Evolutionary conservation across 2,329 filamentous ascomycete genomes (phyloP).

Genomic region (Ophiocordyceps unilateralis): DNA sequence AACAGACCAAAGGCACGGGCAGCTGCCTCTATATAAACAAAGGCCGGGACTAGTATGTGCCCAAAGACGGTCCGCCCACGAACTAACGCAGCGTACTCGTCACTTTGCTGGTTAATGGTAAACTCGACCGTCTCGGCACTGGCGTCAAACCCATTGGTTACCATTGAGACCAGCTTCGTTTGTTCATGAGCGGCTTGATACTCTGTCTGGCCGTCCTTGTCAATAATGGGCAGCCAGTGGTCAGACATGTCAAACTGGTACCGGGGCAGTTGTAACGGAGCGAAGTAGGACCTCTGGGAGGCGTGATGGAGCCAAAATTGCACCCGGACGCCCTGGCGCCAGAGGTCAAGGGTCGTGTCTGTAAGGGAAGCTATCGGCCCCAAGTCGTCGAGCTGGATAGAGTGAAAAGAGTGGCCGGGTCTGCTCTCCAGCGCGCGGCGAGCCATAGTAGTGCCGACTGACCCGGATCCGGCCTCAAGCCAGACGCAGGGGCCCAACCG

Average conservation of each 20-base stretch:
- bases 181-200: neutral
- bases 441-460: slow-evolving; percentile 16
- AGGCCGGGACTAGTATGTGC: neutral
- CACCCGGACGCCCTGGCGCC: slow-evolving; percentile 4
- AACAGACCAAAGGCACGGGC: neutral
- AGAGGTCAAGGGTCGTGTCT: slow-evolving; percentile 5
- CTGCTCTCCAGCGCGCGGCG: slow-evolving; percentile 8
- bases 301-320: slow-evolving; percentile 11
- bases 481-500: slow-evolving; percentile 9
- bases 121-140: slow-evolving; percentile 1
- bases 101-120: neutral
- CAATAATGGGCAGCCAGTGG: slow-evolving; percentile 8
- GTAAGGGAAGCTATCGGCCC: neutral
- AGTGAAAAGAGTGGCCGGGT: neutral
- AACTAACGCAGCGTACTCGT: neutral
- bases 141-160: neutral
- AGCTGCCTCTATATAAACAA: slow-evolving; percentile 1
- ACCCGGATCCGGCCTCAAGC: slow-evolving; percentile 16
- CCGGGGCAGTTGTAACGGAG: slow-evolving; percentile 7
- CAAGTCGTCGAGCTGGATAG: neutral
- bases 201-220: neutral
- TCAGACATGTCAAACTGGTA: slow-evolving; percentile 13
- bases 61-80: neutral
- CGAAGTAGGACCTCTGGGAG: slow-evolving; percentile 3
- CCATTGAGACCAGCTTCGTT: neutral